Evolutionary conservation across 1,284 basidiomycete species (phyloP).

Genomic region (Hemileia vastatrix): DNA sequence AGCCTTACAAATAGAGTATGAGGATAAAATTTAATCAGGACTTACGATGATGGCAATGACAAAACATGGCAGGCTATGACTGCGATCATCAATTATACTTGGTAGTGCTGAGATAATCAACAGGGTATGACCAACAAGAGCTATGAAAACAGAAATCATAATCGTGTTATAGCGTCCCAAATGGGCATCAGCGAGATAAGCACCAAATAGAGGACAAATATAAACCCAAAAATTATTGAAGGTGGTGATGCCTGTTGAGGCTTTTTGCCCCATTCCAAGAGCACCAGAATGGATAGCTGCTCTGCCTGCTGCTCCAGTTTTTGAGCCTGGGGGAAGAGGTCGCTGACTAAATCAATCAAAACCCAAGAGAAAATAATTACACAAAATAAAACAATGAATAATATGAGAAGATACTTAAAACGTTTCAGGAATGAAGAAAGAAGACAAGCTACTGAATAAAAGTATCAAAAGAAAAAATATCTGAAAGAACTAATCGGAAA

Average conservation of each 20-base stretch:
- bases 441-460: too few relatives aligned
- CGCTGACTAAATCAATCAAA: slow-evolving; percentile 37
- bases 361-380: too few relatives aligned
- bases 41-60: slow-evolving; percentile 59
- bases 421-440: neutral
- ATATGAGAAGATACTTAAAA: neutral
- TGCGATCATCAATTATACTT: slow-evolving; percentile 55
- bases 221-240: slow-evolving; percentile 36
- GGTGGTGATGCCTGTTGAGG: slow-evolving; percentile 31
- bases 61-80: slow-evolving; percentile 57
- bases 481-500: neutral
- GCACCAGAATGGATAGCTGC: slow-evolving; percentile 38
- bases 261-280: slow-evolving; percentile 35
- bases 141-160: slow-evolving; percentile 44
- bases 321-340: slow-evolving; percentile 31
- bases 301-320: slow-evolving; percentile 8
- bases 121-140: slow-evolving; percentile 55
- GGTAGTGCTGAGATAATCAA: slow-evolving; percentile 64
- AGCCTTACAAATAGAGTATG: too few relatives aligned
- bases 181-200: slow-evolving; percentile 46
- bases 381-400: neutral
- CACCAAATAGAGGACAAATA: slow-evolving; percentile 38
- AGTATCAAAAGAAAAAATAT: neutral
- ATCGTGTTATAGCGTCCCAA: slow-evolving; percentile 50
- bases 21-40: too few relatives aligned